A percentile compares a stretch with the other conserved stretches of the same genome.
These are phyloP conservation scores for Vigna reflexopilosa DNA, from an alignment of 306 rosid genomes.

Conservation along the genomic window DNA sequence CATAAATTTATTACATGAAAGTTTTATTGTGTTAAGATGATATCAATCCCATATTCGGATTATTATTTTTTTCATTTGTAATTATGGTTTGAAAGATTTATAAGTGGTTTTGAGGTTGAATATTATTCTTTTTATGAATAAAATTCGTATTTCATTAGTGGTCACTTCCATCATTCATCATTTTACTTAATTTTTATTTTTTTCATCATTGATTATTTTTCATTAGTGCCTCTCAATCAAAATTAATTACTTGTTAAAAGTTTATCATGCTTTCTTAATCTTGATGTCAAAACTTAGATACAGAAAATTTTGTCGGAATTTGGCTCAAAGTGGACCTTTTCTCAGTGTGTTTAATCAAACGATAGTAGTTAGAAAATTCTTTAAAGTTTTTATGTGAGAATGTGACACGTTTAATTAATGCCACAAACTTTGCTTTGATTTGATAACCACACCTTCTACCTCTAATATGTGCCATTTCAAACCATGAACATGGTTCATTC, in stretches of 20 bases:
- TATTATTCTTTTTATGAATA: too few relatives aligned
- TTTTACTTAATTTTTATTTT: not conserved
- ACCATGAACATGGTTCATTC: not conserved
- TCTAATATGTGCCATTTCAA: not conserved
- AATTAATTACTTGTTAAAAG: too few relatives aligned
- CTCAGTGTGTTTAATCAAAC: slow-evolving; percentile 25
- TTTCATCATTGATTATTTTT: not conserved
- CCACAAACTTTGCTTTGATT: slow-evolving; percentile 25
- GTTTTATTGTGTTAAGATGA: too few relatives aligned
- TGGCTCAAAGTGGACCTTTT: slow-evolving; percentile 12
- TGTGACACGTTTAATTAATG: slow-evolving; percentile 12
- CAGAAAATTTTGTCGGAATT: not conserved
- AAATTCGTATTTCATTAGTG: too few relatives aligned
- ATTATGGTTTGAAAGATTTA: too few relatives aligned
- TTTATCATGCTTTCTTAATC: not conserved
- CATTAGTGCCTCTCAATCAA: too few relatives aligned
- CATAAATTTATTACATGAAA: too few relatives aligned
- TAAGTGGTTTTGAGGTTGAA: too few relatives aligned
- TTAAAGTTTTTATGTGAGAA: slow-evolving; percentile 4
- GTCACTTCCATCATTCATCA: not conserved
- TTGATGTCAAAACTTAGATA: not conserved
- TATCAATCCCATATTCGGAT: too few relatives aligned
- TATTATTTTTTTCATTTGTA: too few relatives aligned
- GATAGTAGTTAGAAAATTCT: not conserved
- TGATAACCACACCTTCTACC: slow-evolving; percentile 36